A percentile compares a stretch with the other conserved stretches of the same genome.
Evolutionary conservation across 2,329 filamentous ascomycete species (phyloP).

Genomic region (Alternaria consortialis): DNA sequence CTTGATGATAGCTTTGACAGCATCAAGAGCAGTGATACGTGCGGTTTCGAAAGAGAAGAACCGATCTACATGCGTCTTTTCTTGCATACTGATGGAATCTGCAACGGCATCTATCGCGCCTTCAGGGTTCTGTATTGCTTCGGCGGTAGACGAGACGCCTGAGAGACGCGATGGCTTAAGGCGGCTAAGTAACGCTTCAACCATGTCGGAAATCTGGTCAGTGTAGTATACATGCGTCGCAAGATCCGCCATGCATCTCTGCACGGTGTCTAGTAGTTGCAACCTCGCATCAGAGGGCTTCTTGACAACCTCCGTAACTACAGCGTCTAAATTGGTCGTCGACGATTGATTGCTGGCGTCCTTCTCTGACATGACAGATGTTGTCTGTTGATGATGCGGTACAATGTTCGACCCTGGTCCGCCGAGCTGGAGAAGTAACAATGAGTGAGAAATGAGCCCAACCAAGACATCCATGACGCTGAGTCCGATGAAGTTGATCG

Average conservation of each 20-base stretch:
- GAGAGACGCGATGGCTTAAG: slow-evolving; percentile 71
- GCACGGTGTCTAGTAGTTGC: slow-evolving; percentile 74
- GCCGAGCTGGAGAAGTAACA: slow-evolving; percentile 75
- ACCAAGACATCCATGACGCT: slow-evolving; percentile 95
- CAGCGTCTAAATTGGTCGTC: slow-evolving; percentile 31
- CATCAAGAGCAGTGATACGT: slow-evolving; percentile 72
- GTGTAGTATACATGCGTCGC: slow-evolving; percentile 97
- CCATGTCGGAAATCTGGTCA: slow-evolving; percentile 95
- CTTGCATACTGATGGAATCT: slow-evolving; percentile 59
- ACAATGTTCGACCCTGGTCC: slow-evolving; percentile 52
- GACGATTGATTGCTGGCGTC: slow-evolving; percentile 24
- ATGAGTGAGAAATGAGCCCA: slow-evolving; percentile 83
- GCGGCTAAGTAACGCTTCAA: slow-evolving; percentile 78
- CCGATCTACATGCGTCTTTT: slow-evolving; percentile 62
- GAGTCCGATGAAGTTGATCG: slow-evolving; percentile 92
- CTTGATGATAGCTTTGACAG: slow-evolving; percentile 82
- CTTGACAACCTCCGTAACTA: slow-evolving; percentile 53
- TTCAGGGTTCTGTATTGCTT: slow-evolving; percentile 61
- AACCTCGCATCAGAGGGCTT: slow-evolving; percentile 64
- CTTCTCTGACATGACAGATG: slow-evolving; percentile 38
- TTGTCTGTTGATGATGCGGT: slow-evolving; percentile 51
- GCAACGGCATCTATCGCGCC: slow-evolving; percentile 60
- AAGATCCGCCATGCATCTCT: slow-evolving; percentile 86
- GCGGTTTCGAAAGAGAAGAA: slow-evolving; percentile 72
- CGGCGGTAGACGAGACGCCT: slow-evolving; percentile 55